phyloP scores from a whole-genome alignment of 2,329 filamentous ascomycete genomes.

The Talaromyces sp. region DNA sequence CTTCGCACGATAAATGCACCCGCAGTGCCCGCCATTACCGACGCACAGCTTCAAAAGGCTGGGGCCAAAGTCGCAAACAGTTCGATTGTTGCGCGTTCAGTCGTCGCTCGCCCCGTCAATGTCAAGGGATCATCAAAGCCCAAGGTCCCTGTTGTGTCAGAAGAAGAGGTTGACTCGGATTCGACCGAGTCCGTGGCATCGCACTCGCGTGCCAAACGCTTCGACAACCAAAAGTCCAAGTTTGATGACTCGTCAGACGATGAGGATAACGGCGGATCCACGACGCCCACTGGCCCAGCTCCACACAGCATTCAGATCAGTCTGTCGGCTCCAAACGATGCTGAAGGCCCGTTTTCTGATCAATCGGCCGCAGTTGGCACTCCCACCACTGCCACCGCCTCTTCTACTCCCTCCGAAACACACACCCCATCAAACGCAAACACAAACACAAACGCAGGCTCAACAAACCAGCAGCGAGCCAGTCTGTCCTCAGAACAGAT shows the following conservation, averaged over 20 bases:
- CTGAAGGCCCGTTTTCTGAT: conserved; percentile 16
- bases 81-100: conserved; percentile 40
- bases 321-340: neutral
- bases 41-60: conserved; percentile 36
- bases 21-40: conserved; percentile 67
- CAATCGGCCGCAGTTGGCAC: conserved; percentile 7
- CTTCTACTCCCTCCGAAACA: conserved; percentile 14
- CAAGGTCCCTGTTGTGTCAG: conserved; percentile 25
- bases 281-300: conserved; percentile 5
- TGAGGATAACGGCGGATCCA: conserved; percentile 3
- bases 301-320: conserved; percentile 17
- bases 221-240: conserved; percentile 21
- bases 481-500: conserved; percentile 26
- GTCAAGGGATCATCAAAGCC: conserved; percentile 31
- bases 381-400: conserved; percentile 2
- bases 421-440: conserved; percentile 7
- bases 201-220: conserved; percentile 15
- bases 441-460: neutral
- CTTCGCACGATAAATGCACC: conserved; percentile 46
- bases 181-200: conserved; percentile 14
- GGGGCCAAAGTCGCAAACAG: conserved; percentile 28
- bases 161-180: conserved; percentile 18
- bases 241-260: conserved; percentile 32
- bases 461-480: neutral
- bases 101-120: conserved; percentile 41